A percentile compares a stretch with the other conserved stretches of the same genome.
phyloP scores from a whole-genome alignment of 768 basidiomycete genomes.

The Podaxis pistillaris region DNA sequence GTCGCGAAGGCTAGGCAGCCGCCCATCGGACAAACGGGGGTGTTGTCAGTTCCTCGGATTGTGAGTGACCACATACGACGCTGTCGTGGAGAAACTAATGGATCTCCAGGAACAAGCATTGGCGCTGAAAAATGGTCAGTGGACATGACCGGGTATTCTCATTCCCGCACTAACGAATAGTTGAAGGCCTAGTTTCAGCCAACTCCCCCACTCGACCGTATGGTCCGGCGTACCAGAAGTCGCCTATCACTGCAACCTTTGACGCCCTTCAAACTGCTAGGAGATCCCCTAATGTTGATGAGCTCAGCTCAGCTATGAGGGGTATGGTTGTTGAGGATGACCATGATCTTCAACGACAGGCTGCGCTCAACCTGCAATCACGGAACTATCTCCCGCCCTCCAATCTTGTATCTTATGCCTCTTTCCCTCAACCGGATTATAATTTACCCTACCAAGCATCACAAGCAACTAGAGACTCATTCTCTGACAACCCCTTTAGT shows the following conservation, averaged over 20 bases:
- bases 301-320: slow-evolving; percentile 55
- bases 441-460: slow-evolving; percentile 2
- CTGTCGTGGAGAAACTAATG: background rate
- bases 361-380: slow-evolving; percentile 11
- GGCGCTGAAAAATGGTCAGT: slow-evolving; percentile 10
- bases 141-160: background rate
- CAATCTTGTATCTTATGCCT: background rate
- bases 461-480: background rate
- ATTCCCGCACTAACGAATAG: background rate
- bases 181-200: slow-evolving; percentile 18
- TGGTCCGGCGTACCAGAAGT: slow-evolving; percentile 12
- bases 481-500: slow-evolving; percentile 8
- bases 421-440: slow-evolving; percentile 8
- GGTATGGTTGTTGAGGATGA: slow-evolving; percentile 40
- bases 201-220: slow-evolving; percentile 38
- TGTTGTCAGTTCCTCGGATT: slow-evolving; percentile 9
- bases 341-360: slow-evolving; percentile 20
- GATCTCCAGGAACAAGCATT: slow-evolving; percentile 8
- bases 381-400: slow-evolving; percentile 22
- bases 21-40: slow-evolving; percentile 9
- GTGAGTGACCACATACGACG: background rate
- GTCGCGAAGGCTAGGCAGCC: slow-evolving; percentile 4
- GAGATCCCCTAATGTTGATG: slow-evolving; percentile 40
- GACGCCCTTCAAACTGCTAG: slow-evolving; percentile 15
- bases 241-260: slow-evolving; percentile 13